Percentiles rank a stretch among this genome's conserved stretches.
These are phyloP conservation scores for Typha latifolia DNA, from an alignment of 176 grass and related monocot species.

Conservation along the genomic window DNA sequence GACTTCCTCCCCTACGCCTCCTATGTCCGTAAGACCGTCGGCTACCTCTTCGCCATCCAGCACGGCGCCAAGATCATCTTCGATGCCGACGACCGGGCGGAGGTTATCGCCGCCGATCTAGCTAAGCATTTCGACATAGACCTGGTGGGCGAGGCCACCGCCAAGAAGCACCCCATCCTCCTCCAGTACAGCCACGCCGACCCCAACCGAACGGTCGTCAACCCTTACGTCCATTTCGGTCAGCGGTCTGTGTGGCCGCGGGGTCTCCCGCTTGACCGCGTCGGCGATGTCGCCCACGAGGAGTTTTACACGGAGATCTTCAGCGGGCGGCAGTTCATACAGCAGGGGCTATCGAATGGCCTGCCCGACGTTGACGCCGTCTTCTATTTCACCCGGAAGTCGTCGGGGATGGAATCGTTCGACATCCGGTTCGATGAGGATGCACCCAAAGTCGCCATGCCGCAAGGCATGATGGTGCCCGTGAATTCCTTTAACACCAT, in stretches of 20 bases:
- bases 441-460: constrained; percentile 76
- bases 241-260: constrained; percentile 94
- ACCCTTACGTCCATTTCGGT: constrained; percentile 95
- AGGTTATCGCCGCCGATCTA: constrained; percentile 72
- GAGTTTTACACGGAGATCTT: constrained; percentile 91
- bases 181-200: constrained; percentile 92
- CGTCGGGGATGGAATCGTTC: constrained; percentile 30
- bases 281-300: constrained; percentile 83
- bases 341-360: constrained; percentile 87
- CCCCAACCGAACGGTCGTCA: constrained; percentile 82
- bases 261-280: constrained; percentile 74
- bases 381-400: constrained; percentile 97
- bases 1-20: constrained; percentile 91
- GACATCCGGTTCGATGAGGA: constrained; percentile 77
- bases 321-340: constrained; percentile 86
- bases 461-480: constrained; percentile 86
- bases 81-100: constrained; percentile 84
- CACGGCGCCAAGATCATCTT: constrained; percentile 91
- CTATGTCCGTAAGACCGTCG: constrained; percentile 78
- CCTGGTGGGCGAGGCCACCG: constrained; percentile 35
- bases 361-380: constrained; percentile 86
- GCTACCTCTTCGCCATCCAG: constrained; percentile 93
- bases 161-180: constrained; percentile 60
- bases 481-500: constrained; percentile 97
- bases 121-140: constrained; percentile 74